Evolutionary conservation across 495 filamentous ascomycete genomes (phyloP).

Genomic region (Penicillium simplicissimum): DNA sequence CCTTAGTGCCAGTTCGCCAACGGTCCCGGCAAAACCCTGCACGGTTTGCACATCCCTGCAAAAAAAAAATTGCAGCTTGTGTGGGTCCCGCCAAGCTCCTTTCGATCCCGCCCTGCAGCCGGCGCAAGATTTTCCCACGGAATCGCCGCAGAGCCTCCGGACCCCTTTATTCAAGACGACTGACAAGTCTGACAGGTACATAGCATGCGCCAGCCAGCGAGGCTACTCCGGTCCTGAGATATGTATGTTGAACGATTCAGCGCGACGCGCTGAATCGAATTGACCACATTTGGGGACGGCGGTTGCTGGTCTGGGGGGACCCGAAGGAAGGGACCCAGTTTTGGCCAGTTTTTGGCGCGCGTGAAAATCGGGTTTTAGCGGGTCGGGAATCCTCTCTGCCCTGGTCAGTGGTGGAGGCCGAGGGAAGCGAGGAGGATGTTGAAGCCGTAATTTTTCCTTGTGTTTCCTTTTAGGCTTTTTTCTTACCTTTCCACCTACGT

Average conservation of each 20-base stretch:
- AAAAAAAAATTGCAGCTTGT: constrained; percentile 24
- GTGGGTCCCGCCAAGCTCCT: constrained; percentile 34
- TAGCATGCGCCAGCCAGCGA: not conserved
- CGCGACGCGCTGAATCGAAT: not conserved
- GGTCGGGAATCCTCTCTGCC: constrained; percentile 20
- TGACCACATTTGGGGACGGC: constrained; percentile 1
- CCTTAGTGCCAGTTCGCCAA: constrained; percentile 14
- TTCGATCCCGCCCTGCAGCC: constrained; percentile 26
- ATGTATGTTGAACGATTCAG: not conserved
- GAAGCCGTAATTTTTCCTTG: constrained; percentile 23
- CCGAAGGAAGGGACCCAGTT: constrained; percentile 15
- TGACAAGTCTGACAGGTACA: not conserved
- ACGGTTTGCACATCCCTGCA: not conserved
- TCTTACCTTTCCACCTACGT: not conserved
- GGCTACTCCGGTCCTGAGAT: not conserved
- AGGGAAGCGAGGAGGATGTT: constrained; percentile 21
- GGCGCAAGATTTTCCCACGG: constrained; percentile 19
- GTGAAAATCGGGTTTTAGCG: constrained; percentile 29
- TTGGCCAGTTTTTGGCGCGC: not conserved
- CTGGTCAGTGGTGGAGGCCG: constrained; percentile 22
- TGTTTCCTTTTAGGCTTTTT: constrained; percentile 17
- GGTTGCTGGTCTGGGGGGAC: constrained; percentile 21
- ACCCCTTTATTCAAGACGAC: not conserved
- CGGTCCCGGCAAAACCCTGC: constrained; percentile 23
- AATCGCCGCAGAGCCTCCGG: constrained; percentile 27